phyloP scores from a whole-genome alignment of 768 basidiomycete species.

The Boletus bicolor region DNA sequence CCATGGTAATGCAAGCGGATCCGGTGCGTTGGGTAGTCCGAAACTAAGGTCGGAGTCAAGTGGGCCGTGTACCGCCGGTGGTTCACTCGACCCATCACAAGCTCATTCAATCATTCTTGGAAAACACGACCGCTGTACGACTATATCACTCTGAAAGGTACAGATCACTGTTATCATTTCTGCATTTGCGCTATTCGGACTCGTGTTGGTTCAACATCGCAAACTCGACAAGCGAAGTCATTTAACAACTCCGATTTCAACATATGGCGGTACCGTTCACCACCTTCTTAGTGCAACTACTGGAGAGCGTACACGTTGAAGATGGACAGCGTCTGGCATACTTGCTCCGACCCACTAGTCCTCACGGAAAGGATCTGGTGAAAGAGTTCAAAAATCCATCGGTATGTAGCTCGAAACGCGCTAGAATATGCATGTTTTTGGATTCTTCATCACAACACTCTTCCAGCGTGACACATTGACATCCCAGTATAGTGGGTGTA shows the following conservation, averaged over 20 bases:
- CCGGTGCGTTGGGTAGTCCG: background rate
- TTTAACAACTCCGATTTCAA: background rate
- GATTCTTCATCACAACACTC: constrained; percentile 36
- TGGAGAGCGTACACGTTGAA: constrained; percentile 56
- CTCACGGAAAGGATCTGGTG: constrained; percentile 72
- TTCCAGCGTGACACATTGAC: constrained; percentile 18
- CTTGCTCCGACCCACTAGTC: constrained; percentile 71
- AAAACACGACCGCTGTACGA: background rate
- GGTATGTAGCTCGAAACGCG: constrained; percentile 29
- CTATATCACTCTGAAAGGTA: background rate
- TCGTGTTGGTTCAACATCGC: background rate
- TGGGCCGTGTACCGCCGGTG: no score
- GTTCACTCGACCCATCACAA: background rate
- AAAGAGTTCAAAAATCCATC: constrained; percentile 65
- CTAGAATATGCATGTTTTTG: background rate
- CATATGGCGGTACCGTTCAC: constrained; percentile 49
- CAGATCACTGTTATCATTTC: background rate
- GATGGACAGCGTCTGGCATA: constrained; percentile 71
- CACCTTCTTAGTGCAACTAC: constrained; percentile 56
- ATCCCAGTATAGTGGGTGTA: constrained; percentile 49
- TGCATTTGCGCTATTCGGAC: background rate
- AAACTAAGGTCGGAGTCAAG: background rate
- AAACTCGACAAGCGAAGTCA: background rate
- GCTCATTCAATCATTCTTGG: background rate
- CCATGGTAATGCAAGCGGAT: background rate